phyloP scores from a whole-genome alignment of 1,139 yeast genomes.

The Spencermartinsiella ligniputridi region DNA sequence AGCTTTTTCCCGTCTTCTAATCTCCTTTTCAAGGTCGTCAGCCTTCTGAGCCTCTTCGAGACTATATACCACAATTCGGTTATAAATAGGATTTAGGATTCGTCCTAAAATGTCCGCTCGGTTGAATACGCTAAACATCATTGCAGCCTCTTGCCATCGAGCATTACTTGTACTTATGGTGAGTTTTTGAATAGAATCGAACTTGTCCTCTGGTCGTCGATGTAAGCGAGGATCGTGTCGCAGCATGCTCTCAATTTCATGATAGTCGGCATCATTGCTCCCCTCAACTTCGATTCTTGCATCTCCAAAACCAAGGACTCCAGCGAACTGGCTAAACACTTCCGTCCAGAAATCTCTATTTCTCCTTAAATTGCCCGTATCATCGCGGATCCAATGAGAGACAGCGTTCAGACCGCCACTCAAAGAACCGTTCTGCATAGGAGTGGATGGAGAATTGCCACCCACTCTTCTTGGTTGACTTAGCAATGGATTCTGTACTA shows the following conservation, averaged over 20 bases:
- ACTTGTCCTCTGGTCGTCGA: slow-evolving; percentile 19
- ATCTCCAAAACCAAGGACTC: slow-evolving; percentile 10
- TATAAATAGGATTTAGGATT: slow-evolving; percentile 51
- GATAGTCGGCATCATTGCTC: slow-evolving; percentile 25
- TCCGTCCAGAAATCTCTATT: slow-evolving; percentile 14
- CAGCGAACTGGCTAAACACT: slow-evolving; percentile 17
- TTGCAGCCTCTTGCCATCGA: slow-evolving; percentile 57
- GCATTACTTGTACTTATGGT: slow-evolving; percentile 54
- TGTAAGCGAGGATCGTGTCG: slow-evolving; percentile 10
- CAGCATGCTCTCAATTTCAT: slow-evolving; percentile 12
- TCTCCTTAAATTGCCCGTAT: background rate
- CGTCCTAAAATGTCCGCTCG: slow-evolving; percentile 41
- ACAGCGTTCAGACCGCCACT: background rate
- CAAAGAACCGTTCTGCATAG: background rate
- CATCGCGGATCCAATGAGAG: background rate
- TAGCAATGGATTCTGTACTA: slow-evolving; percentile 21
- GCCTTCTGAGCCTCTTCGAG: slow-evolving; percentile 35
- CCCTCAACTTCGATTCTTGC: slow-evolving; percentile 17
- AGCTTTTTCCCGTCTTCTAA: slow-evolving; percentile 20
- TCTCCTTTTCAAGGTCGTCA: slow-evolving; percentile 31
- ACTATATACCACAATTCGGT: slow-evolving; percentile 32
- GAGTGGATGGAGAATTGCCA: background rate
- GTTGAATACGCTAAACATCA: slow-evolving; percentile 36
- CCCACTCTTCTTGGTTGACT: slow-evolving; percentile 12
- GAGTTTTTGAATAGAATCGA: slow-evolving; percentile 19